Base-by-base conservation (phyloP, 2,329 filamentous ascomycete species). In the Monosporascus sp. region DNA sequence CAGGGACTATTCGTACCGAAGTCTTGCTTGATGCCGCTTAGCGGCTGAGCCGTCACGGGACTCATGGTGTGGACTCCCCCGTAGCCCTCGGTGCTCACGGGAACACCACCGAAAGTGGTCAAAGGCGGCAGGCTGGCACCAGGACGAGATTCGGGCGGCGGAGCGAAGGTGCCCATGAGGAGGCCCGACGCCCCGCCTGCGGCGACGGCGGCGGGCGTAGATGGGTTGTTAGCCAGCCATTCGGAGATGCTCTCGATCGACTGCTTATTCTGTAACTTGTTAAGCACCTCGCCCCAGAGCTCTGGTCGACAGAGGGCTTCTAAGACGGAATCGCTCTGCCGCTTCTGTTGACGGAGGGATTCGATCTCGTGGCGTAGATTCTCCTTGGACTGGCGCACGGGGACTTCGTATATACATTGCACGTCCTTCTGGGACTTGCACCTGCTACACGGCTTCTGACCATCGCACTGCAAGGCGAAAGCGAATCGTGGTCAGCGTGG, bases 331-430 rank as follows among this genome's bases (percentile, higher is more conserved):
- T 85, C 79, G 64, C 70, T 82, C 45, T 76, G 76, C 22, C 74
- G 76, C 61, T 84, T 78, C 43, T 78, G 76, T 17, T 73, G 72
- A 47, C 79, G 79, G 37, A 86, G 68, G 25, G 68, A 68, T 50
- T 85, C 83, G 55, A 85, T 82, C 60, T 85, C 82, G 61, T 70
- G 72, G 45, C 83, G 77, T 5, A 86, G 73, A 50, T 78, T 76
- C 55, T 85, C 82, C 56, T 86, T 86, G 11, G 82, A 84, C 58
- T 84, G 82, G 45, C 83, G 81, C 5, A 85, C 77, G 0, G 82
- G 83, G 7, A 83, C 64, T 58, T 85, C 81, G 69, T 86, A 86
- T 24, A 83, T 63, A 55, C 83, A 86, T 24, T 83, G 76, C 39
- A 76, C 68, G 35, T 79, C 77, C 51, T 76, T 78, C 56, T 84